These are phyloP conservation scores for Saccharomyces hybrid DNA, from an alignment of 1,139 yeast genomes.

Conservation along the genomic window DNA sequence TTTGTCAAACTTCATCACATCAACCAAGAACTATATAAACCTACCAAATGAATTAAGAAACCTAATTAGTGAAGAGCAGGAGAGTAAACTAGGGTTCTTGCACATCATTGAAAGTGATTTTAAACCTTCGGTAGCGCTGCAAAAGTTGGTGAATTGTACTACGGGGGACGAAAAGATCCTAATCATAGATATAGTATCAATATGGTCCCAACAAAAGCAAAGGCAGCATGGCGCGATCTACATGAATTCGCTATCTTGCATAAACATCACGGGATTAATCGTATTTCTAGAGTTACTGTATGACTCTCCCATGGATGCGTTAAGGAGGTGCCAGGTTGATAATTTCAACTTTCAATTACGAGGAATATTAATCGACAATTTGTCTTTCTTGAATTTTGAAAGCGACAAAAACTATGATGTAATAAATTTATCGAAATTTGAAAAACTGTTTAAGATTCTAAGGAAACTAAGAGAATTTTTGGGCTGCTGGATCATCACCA, in stretches of 20 bases:
- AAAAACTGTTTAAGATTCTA: conserved; percentile 14
- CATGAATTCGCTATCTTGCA: conserved; percentile 18
- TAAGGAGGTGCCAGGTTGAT: conserved; percentile 16
- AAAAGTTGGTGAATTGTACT: conserved; percentile 8
- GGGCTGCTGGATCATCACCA: conserved; percentile 28
- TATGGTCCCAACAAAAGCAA: conserved; percentile 13
- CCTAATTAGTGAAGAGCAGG: not conserved
- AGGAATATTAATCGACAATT: conserved; percentile 28
- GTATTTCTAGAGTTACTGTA: conserved; percentile 21
- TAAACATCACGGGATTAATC: conserved; percentile 18
- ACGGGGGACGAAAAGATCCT: conserved; percentile 8
- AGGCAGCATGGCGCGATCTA: conserved; percentile 7
- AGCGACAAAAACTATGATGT: conserved; percentile 8
- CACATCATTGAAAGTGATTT: conserved; percentile 26
- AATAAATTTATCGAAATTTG: conserved; percentile 6
- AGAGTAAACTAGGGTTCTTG: conserved; percentile 9
- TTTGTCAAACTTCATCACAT: conserved; percentile 17
- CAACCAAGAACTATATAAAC: conserved; percentile 6
- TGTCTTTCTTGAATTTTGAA: conserved; percentile 20
- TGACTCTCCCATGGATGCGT: conserved; percentile 20
- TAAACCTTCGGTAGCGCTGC: conserved; percentile 12
- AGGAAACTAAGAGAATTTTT: conserved; percentile 17
- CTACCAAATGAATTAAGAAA: conserved; percentile 7
- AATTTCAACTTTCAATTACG: conserved; percentile 14
- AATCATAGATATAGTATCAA: conserved; percentile 21